Evolutionary conservation across 306 rosid species (phyloP).

Genomic region (Vigna hirtella): DNA sequence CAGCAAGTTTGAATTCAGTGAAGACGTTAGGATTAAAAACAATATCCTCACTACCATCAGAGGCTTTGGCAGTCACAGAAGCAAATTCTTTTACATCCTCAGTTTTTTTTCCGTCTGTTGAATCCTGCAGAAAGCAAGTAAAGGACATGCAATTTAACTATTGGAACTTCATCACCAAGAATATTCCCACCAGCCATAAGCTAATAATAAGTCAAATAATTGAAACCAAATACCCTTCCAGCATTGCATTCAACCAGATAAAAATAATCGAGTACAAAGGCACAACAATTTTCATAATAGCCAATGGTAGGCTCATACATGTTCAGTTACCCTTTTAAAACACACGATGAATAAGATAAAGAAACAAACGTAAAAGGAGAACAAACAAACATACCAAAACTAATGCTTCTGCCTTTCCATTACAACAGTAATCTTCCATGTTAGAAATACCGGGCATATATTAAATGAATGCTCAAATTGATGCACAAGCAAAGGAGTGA

Average conservation of each 20-base stretch:
- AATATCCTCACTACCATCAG: conserved; percentile 56
- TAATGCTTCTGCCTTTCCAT: conserved; percentile 3
- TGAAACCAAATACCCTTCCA: conserved; percentile 25
- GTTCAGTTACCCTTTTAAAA: neutral
- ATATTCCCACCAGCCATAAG: neutral
- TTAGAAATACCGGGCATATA: conserved; percentile 1
- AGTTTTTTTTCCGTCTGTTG: conserved; percentile 53
- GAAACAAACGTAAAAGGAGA: neutral
- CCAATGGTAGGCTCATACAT: neutral
- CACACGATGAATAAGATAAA: neutral
- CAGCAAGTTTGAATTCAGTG: conserved; percentile 91
- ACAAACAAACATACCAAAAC: neutral
- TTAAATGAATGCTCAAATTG: neutral
- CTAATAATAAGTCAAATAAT: conserved; percentile 2
- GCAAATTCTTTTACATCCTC: conserved; percentile 57
- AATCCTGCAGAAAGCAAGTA: conserved; percentile 55
- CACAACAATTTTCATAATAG: neutral
- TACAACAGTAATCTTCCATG: neutral
- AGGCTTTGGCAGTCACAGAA: conserved; percentile 50
- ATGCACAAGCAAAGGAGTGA: neutral
- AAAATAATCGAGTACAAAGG: conserved; percentile 3
- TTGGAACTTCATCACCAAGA: conserved; percentile 14
- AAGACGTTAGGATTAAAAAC: conserved; percentile 93
- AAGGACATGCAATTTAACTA: conserved; percentile 1
- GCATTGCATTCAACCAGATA: conserved; percentile 19